Conservation (phyloP, 306 rosid species). For the Cucurbita argyrosperma region DNA sequence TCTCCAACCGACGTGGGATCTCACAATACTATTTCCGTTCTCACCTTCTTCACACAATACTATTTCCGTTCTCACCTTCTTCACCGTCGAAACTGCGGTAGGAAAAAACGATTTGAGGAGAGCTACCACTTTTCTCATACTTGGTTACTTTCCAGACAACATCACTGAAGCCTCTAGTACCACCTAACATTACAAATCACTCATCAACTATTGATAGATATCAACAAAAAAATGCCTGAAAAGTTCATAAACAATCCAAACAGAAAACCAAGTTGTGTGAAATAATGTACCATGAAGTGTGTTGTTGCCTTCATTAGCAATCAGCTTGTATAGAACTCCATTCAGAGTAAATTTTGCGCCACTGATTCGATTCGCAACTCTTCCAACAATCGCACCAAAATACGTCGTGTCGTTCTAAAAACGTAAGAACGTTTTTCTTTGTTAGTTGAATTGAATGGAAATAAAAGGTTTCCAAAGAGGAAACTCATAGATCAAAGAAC, state of each 20-base stretch:
- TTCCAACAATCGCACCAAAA: constrained; percentile 63
- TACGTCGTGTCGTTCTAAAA: constrained; percentile 51
- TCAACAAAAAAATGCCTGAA: neutral
- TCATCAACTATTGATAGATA: neutral
- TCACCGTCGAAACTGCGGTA: constrained; percentile 70
- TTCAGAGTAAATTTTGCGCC: constrained; percentile 61
- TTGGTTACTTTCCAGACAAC: constrained; percentile 56
- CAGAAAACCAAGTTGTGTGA: neutral
- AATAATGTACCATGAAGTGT: constrained; percentile 55
- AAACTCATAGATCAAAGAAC: neutral
- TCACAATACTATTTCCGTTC: neutral
- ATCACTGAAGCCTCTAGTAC: constrained; percentile 62
- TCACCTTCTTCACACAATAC: constrained; percentile 49
- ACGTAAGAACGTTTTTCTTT: neutral
- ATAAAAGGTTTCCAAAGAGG: neutral
- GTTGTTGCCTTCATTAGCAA: constrained; percentile 60
- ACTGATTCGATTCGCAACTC: constrained; percentile 78
- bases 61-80: constrained; percentile 29
- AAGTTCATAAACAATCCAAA: neutral
- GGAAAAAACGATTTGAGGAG: constrained; percentile 47
- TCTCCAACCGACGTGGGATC: too few species aligned
- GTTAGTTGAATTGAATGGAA: neutral
- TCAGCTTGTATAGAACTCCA: constrained; percentile 47
- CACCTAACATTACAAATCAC: constrained; percentile 29
- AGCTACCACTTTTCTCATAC: constrained; percentile 26